Percentiles rank a stretch among this genome's conserved stretches.
Evolutionary conservation across 1,284 basidiomycete species (phyloP).

Genomic region (Ceratobasidium sp.): DNA sequence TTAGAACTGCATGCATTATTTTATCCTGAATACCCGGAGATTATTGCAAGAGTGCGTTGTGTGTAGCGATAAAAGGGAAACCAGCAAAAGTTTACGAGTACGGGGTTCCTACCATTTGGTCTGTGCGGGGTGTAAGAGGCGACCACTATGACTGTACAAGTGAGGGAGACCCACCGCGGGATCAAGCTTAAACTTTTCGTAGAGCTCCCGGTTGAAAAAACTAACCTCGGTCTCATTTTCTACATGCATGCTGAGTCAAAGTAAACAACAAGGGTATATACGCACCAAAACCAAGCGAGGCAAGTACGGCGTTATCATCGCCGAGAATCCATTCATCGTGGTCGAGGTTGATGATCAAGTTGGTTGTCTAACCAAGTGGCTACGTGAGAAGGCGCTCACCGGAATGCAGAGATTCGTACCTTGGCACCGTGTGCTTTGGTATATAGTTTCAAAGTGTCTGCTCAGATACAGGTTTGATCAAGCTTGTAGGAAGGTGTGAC

Average conservation of each 20-base stretch:
- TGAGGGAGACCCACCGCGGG: slow-evolving; percentile 71
- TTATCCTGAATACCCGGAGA: slow-evolving; percentile 44
- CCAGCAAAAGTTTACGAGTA: neutral
- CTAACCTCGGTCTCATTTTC: slow-evolving; percentile 96
- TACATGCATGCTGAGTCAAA: slow-evolving; percentile 56
- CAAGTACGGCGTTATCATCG: slow-evolving; percentile 74
- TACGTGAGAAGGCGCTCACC: slow-evolving; percentile 8
- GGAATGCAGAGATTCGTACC: slow-evolving; percentile 61
- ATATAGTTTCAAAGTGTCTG: slow-evolving; percentile 95
- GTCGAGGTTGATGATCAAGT: slow-evolving; percentile 95
- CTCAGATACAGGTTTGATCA: neutral
- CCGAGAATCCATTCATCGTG: slow-evolving; percentile 91
- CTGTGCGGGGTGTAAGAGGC: slow-evolving; percentile 54
- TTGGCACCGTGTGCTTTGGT: slow-evolving; percentile 95
- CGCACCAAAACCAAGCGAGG: slow-evolving; percentile 80
- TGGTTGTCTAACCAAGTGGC: slow-evolving; percentile 76
- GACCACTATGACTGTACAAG: slow-evolving; percentile 9
- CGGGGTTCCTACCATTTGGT: slow-evolving; percentile 66
- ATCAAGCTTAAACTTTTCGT: slow-evolving; percentile 83
- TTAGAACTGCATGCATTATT: slow-evolving; percentile 48
- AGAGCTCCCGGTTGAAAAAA: slow-evolving; percentile 83
- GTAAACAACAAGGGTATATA: slow-evolving; percentile 43
- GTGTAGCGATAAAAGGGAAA: neutral
- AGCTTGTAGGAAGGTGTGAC: neutral
- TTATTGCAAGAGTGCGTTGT: slow-evolving; percentile 15